phyloP scores from a whole-genome alignment of 495 filamentous ascomycete species.

The Hypoxylon lienhwacheense region DNA sequence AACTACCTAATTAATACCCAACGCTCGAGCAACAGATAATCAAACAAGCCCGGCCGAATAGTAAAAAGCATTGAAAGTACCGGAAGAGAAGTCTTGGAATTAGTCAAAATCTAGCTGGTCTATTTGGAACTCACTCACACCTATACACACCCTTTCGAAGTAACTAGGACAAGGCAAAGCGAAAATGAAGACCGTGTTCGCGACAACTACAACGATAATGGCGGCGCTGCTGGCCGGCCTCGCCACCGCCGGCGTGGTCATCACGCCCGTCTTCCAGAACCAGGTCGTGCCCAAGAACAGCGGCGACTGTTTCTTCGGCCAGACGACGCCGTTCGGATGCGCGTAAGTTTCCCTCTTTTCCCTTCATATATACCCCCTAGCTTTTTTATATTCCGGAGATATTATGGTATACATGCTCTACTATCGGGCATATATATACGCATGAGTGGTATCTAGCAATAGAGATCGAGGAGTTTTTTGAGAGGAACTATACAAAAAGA shows the following conservation, averaged over 20 bases:
- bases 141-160: too few species aligned
- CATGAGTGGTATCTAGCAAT: too few species aligned
- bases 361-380: background rate
- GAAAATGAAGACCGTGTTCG: slow-evolving; percentile 46
- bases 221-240: slow-evolving; percentile 47
- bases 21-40: background rate
- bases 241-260: slow-evolving; percentile 50
- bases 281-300: slow-evolving; percentile 46
- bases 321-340: slow-evolving; percentile 52
- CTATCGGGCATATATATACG: too few species aligned
- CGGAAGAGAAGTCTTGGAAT: background rate
- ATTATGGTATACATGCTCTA: too few species aligned
- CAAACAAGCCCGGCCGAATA: background rate
- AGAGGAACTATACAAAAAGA: too few species aligned
- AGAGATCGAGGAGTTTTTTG: too few species aligned
- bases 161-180: background rate
- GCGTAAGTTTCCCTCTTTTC: slow-evolving; percentile 40
- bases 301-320: slow-evolving; percentile 54
- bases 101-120: slow-evolving; percentile 17
- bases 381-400: too few species aligned
- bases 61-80: background rate
- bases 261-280: slow-evolving; percentile 47
- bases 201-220: slow-evolving; percentile 35
- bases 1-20: background rate
- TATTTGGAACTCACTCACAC: background rate